Percentiles rank a stretch among this genome's conserved stretches.
Conservation (phyloP, 257 asterid species). For the Avicennia marina region DNA sequence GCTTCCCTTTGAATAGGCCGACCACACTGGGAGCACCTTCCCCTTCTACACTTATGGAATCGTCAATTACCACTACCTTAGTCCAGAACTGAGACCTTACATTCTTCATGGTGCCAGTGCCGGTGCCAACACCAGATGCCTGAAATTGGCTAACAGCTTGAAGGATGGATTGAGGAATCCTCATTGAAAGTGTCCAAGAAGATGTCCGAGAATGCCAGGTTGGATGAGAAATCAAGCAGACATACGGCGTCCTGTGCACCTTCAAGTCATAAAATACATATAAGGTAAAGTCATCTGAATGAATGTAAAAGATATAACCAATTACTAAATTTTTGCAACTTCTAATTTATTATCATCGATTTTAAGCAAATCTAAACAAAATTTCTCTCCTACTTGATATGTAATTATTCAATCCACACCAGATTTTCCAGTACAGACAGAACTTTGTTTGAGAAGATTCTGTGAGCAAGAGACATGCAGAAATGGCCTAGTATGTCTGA, state of each 20-base stretch:
- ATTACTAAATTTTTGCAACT: too few species aligned
- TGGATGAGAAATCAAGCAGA: constrained; percentile 74
- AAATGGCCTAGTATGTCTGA: constrained; percentile 82
- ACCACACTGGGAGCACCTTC: constrained; percentile 93
- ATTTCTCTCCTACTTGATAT: too few species aligned
- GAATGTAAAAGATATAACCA: too few species aligned
- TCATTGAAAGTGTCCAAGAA: constrained; percentile 85
- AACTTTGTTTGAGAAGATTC: constrained; percentile 91
- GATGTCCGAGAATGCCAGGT: constrained; percentile 95
- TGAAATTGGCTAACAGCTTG: constrained; percentile 53
- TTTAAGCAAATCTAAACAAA: too few species aligned
- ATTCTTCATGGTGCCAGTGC: constrained; percentile 32
- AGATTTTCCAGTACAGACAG: constrained; percentile 67
- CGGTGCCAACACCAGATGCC: constrained; percentile 30
- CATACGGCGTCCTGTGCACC: constrained; percentile 78
- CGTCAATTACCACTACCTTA: constrained; percentile 75
- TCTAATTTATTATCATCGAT: too few species aligned
- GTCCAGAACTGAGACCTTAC: constrained; percentile 73
- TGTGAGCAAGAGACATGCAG: constrained; percentile 87
- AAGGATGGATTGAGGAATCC: constrained; percentile 75
- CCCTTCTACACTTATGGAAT: constrained; percentile 82
- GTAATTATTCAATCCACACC: constrained; percentile 29
- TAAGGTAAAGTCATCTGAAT: constrained; percentile 6
- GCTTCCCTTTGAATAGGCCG: constrained; percentile 78
- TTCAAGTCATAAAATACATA: constrained; percentile 29